Base-by-base conservation (phyloP, 1,284 basidiomycete species). In the Rhodotorula sp. region DNA sequence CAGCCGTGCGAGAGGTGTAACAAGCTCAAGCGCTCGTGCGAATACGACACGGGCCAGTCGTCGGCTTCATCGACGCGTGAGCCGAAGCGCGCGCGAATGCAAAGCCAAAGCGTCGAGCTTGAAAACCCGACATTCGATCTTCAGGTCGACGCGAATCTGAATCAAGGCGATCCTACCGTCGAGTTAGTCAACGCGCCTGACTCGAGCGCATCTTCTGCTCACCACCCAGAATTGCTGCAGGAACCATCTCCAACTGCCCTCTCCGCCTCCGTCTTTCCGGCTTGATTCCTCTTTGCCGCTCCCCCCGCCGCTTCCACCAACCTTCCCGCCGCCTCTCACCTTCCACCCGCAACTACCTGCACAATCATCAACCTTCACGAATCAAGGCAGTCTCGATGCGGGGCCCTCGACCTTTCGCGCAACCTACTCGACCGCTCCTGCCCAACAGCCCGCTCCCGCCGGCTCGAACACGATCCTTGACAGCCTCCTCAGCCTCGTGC, bases 61-160 rank as follows among this genome's bases (percentile, higher is more conserved):
- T n/a, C n/a, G 13, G 12, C 10, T 16, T 12, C 34, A 10, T 55
- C 53, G 2, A 19, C 42, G 10, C 61, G 61, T 13, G 44, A 52
- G 19, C 19, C 25, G 44, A 63, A 63, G 21, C 61, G 61, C 17
- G 61, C 48, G 3, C 61, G 61, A 19, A 25, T 63, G n/a, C 42
- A 53, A 12, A 45, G 61, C 23, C 25, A 54, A 13, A 49, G 52
- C 4, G 21, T 25, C 42, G 42, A 42, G 14, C 48, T 27, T 12
- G 27, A 17, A 7, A 23, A 27, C 0, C 34, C 34, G 25, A 46
- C 17, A 3, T 17, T 19, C 27, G 48, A 21, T 21, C 12, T 7
- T 4, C 12, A 21, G 1, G 5, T 2, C 12, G n/a, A 10, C 46
- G 25, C 17, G n/a, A 46, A 17, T 9, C 12, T 14, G 13, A 42